phyloP scores from a whole-genome alignment of 2,329 filamentous ascomycete genomes.

The Fusarium longipes region DNA sequence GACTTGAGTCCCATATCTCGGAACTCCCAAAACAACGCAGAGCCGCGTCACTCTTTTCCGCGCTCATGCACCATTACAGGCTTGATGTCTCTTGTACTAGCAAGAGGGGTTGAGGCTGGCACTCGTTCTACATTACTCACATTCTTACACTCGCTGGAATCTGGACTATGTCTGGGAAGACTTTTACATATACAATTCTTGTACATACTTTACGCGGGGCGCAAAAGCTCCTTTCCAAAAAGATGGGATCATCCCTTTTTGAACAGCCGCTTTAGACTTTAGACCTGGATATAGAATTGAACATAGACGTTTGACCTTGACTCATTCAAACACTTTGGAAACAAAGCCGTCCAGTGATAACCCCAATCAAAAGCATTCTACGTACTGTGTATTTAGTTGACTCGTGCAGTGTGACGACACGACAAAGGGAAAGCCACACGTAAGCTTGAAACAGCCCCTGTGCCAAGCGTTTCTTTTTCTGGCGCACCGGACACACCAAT shows the following conservation, averaged over 20 bases:
- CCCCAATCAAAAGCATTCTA: too few species aligned
- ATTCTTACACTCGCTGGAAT: slow-evolving; percentile 45
- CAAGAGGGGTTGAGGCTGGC: slow-evolving; percentile 46
- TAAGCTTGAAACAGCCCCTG: slow-evolving; percentile 22
- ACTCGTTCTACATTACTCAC: slow-evolving; percentile 43
- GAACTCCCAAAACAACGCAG: slow-evolving; percentile 2
- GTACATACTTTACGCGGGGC: slow-evolving; percentile 42
- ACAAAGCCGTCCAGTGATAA: background rate
- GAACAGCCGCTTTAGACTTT: slow-evolving; percentile 28
- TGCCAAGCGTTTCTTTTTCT: slow-evolving; percentile 4
- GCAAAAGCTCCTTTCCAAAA: slow-evolving; percentile 23
- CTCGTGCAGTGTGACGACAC: background rate
- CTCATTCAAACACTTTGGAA: background rate
- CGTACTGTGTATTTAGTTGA: background rate
- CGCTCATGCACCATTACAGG: slow-evolving; percentile 41
- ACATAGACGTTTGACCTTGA: slow-evolving; percentile 27
- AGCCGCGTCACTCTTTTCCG: slow-evolving; percentile 28
- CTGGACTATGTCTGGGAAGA: slow-evolving; percentile 22
- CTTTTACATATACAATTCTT: slow-evolving; percentile 44
- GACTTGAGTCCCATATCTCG: slow-evolving; percentile 13
- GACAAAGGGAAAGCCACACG: slow-evolving; percentile 22
- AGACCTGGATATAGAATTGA: slow-evolving; percentile 27
- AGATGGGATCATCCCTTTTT: slow-evolving; percentile 8
- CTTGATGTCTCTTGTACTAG: slow-evolving; percentile 42
- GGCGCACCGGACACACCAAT: background rate